Conservation (phyloP, 805 yeast genomes). For the Cyberlindnera bimundalis region DNA sequence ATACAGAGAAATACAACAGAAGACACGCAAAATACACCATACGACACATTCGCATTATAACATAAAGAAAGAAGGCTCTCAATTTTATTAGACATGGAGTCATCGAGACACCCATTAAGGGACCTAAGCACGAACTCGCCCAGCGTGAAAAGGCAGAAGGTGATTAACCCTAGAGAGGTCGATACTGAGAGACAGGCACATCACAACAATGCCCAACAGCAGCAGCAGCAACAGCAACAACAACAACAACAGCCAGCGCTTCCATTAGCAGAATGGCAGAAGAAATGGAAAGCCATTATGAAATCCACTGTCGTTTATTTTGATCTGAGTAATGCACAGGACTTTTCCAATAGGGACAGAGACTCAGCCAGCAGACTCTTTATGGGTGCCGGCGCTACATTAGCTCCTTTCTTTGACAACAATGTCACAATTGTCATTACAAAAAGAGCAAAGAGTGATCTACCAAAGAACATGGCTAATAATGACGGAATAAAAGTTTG, state of each 20-base stretch:
- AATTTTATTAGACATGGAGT: conserved; percentile 14
- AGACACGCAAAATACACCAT: background rate
- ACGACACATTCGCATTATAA: background rate
- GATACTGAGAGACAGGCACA: conserved; percentile 5
- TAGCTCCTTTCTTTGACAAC: conserved; percentile 56
- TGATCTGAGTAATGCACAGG: conserved; percentile 40
- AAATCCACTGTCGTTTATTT: conserved; percentile 54
- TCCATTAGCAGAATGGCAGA: conserved; percentile 51
- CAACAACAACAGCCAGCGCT: conserved; percentile 6
- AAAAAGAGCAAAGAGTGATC: conserved; percentile 46
- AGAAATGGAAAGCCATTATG: conserved; percentile 57
- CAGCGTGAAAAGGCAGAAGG: conserved; percentile 26
- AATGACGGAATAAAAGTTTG: conserved; percentile 56
- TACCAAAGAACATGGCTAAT: conserved; percentile 46
- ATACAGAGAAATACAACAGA: too few species aligned
- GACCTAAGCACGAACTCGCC: conserved; percentile 29
- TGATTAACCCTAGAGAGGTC: conserved; percentile 6
- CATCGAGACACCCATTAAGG: conserved; percentile 20
- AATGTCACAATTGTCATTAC: conserved; percentile 74
- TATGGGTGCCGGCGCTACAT: conserved; percentile 46
- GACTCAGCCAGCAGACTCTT: conserved; percentile 32
- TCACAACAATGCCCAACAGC: conserved; percentile 4
- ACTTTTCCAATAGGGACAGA: conserved; percentile 29
- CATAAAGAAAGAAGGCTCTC: background rate
- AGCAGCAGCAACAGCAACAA: conserved; percentile 11